phyloP scores from a whole-genome alignment of 768 basidiomycete genomes.

The Tylopilus felleus region DNA sequence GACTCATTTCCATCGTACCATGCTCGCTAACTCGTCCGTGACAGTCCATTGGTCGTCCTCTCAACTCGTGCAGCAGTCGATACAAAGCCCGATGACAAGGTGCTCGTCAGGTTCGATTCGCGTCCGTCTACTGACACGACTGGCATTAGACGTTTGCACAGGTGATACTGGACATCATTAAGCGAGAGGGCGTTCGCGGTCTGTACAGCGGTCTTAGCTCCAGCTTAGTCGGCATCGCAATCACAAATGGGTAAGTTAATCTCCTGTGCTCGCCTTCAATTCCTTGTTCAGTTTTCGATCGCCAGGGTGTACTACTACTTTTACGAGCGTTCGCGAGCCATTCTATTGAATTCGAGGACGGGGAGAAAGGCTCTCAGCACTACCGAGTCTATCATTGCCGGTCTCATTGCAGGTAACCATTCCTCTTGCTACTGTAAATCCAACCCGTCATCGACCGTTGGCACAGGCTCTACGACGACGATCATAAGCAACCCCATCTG shows the following conservation, averaged over 20 bases:
- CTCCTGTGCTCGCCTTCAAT: neutral
- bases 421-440: neutral
- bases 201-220: conserved; percentile 87
- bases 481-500: conserved; percentile 92
- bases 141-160: conserved; percentile 58
- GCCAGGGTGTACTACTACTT: conserved; percentile 89
- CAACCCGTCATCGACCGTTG: neutral
- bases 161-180: conserved; percentile 70
- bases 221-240: conserved; percentile 83
- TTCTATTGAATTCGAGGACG: conserved; percentile 50
- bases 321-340: conserved; percentile 68
- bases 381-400: conserved; percentile 85
- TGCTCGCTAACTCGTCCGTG: conserved; percentile 4
- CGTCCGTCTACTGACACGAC: conserved; percentile 1
- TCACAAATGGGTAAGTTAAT: conserved; percentile 79
- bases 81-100: conserved; percentile 75
- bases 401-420: conserved; percentile 74
- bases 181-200: conserved; percentile 78
- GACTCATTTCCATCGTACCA: neutral
- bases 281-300: neutral
- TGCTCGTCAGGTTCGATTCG: conserved; percentile 21
- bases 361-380: conserved; percentile 74
- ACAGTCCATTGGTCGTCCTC: conserved; percentile 85
- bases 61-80: conserved; percentile 93
- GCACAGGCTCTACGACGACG: conserved; percentile 79